Evolutionary conservation across 768 basidiomycete genomes (phyloP), one percentile per base, ranked within the genome.

Genomic region (Tulasnella sp.): DNA sequence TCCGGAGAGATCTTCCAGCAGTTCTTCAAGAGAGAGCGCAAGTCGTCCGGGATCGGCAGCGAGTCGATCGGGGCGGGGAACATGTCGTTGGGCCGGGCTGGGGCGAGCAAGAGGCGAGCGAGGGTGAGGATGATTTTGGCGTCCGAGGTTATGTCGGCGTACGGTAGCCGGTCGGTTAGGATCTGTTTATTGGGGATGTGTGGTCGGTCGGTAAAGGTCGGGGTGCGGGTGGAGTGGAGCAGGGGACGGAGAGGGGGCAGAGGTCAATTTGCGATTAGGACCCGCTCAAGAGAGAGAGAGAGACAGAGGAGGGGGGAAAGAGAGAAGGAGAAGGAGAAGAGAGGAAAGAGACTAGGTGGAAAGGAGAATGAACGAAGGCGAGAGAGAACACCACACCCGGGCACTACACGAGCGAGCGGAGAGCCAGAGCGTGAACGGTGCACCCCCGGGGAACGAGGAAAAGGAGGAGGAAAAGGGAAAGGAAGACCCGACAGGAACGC

Each of bases 141-240:
- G 57, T 61, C 29, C 57, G 57, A 61, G 57, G 57, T 61, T 61
- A 61, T 61, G 57, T 61, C 57, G 57, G 57, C 57, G 57, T 61
- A 61, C n/a, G 57, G 57, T 26, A 61, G 57, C 29, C 57, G 57
- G 57, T 61, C 57, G 9, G 57, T 61, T 26, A 61, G 57, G 23
- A 61, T 61, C 57, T 61, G 29, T 40, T 7, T 10, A 29, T 23
- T 29, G 20, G n/a, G 26, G 18, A 35, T 29, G 40, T 3, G 40
- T 40, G 40, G 40, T n/a, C n/a, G 6, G 40, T 40, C 40, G 40
- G 40, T 61, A 5, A 7, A 23, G n/a, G 35, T 35, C 46, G 46
- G 46, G n/a, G 29, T 16, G 5, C 35, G 35, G 35, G 57, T 26
- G 57, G 57, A 29, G 57, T 16, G 57, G 57, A 26, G 57, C 16